These are phyloP conservation scores for Moelleriella libera DNA, from an alignment of 2,329 filamentous ascomycete genomes.

Conservation along the genomic window DNA sequence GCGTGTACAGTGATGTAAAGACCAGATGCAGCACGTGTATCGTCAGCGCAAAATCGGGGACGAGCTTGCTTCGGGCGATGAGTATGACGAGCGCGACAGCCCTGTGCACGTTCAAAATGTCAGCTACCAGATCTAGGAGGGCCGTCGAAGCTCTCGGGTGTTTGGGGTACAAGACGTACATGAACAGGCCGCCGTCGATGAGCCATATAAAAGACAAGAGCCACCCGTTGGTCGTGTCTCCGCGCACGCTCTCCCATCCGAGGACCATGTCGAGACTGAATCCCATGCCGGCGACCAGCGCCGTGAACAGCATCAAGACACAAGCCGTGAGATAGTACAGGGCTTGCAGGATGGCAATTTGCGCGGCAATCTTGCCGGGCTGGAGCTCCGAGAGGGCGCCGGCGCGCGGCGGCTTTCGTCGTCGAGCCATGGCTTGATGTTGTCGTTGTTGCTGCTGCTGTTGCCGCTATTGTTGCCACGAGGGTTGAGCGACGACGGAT, in stretches of 20 bases:
- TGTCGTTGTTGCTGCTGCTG: neutral
- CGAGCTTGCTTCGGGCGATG: slow-evolving; percentile 79
- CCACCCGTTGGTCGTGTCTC: slow-evolving; percentile 49
- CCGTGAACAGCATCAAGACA: slow-evolving; percentile 41
- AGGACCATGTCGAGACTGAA: slow-evolving; percentile 42
- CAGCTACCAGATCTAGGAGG: slow-evolving; percentile 2
- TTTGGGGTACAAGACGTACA: slow-evolving; percentile 19
- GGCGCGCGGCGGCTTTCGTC: slow-evolving; percentile 42
- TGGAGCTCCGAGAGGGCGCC: slow-evolving; percentile 48
- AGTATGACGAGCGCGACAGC: slow-evolving; percentile 71
- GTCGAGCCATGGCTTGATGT: slow-evolving; percentile 30
- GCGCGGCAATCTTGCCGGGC: slow-evolving; percentile 42
- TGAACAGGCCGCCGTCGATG: slow-evolving; percentile 37
- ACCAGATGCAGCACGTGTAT: slow-evolving; percentile 74
- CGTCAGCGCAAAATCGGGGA: slow-evolving; percentile 87
- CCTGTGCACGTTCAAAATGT: slow-evolving; percentile 28
- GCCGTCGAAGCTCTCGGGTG: neutral
- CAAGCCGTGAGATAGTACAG: slow-evolving; percentile 39
- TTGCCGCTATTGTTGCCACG: too few relatives aligned
- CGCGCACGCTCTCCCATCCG: slow-evolving; percentile 43
- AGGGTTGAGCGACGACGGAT: too few relatives aligned
- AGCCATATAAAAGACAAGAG: slow-evolving; percentile 43
- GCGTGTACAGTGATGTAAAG: slow-evolving; percentile 64
- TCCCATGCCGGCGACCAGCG: slow-evolving; percentile 39
- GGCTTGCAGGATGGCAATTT: slow-evolving; percentile 42